Evolutionary conservation across 768 basidiomycete species (phyloP).

Genomic region (Hypholoma fasciculare): DNA sequence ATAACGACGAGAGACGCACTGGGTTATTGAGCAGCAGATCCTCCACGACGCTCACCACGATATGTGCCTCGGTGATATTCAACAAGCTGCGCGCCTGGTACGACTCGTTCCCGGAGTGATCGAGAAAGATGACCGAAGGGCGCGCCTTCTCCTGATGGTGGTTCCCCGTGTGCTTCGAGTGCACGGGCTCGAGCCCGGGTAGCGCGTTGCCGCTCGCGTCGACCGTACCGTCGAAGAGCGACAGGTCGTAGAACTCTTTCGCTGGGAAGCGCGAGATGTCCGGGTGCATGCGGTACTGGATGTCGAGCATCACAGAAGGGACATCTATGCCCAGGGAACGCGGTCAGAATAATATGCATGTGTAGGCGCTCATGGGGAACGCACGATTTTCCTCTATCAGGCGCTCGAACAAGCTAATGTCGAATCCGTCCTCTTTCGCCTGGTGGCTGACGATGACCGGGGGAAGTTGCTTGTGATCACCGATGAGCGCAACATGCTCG

Average conservation of each 20-base stretch:
- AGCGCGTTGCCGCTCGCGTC: conserved; percentile 48
- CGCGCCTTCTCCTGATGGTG: conserved; percentile 14
- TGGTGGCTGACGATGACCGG: conserved; percentile 81
- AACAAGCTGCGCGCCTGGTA: conserved; percentile 69
- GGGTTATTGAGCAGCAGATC: conserved; percentile 78
- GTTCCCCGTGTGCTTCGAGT: conserved; percentile 47
- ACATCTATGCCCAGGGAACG: conserved; percentile 47
- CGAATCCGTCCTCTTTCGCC: conserved; percentile 72
- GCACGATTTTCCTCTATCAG: conserved; percentile 80
- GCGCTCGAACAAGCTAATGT: conserved; percentile 85
- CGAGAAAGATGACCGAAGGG: conserved; percentile 76
- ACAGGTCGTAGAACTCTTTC: conserved; percentile 74
- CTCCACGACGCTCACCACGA: conserved; percentile 78
- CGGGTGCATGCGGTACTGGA: conserved; percentile 98
- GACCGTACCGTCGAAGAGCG: conserved; percentile 75
- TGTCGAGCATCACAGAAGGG: conserved; percentile 90
- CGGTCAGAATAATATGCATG: neutral
- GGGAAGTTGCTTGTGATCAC: conserved; percentile 96
- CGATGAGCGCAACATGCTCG: conserved; percentile 83
- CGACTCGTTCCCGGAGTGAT: conserved; percentile 74
- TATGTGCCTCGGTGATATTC: conserved; percentile 76
- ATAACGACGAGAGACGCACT: conserved; percentile 38
- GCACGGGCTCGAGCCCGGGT: conserved; percentile 59
- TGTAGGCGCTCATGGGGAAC: conserved; percentile 26
- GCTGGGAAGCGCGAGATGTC: conserved; percentile 86